phyloP scores from a whole-genome alignment of 495 filamentous ascomycete genomes.

The Viridothelium virens region DNA sequence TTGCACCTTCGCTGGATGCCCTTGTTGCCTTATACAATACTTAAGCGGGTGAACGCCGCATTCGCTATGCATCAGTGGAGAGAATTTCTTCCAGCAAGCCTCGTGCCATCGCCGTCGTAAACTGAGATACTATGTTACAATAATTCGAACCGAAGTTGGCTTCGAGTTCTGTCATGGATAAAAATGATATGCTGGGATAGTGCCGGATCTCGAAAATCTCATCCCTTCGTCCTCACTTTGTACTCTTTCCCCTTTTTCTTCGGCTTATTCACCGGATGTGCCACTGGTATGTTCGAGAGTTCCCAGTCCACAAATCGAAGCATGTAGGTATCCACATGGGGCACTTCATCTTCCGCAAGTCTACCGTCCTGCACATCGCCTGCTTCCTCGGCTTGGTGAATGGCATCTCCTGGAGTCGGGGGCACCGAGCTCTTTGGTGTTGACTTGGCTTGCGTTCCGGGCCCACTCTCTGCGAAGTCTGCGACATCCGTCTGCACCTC shows the following conservation, averaged over 20 bases:
- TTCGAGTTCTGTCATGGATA: neutral
- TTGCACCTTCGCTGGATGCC: neutral
- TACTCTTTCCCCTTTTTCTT: conserved; percentile 62
- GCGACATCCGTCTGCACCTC: conserved; percentile 75
- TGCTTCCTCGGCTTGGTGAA: conserved; percentile 33
- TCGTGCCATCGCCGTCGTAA: neutral
- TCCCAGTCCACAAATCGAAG: conserved; percentile 67
- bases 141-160: neutral
- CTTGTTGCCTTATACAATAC: conserved; percentile 3
- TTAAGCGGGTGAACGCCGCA: neutral
- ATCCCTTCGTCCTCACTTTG: conserved; percentile 26
- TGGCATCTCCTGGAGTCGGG: conserved; percentile 25
- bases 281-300: conserved; percentile 67
- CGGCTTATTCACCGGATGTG: conserved; percentile 70
- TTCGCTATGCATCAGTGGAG: conserved; percentile 9
- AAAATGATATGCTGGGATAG: neutral
- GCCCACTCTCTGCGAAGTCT: conserved; percentile 74
- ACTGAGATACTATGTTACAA: neutral
- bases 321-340: conserved; percentile 78
- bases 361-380: conserved; percentile 30
- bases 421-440: conserved; percentile 36
- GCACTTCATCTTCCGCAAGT: conserved; percentile 18
- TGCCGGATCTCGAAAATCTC: neutral
- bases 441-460: conserved; percentile 14
- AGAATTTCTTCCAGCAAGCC: neutral